Base-by-base conservation (phyloP, 2,329 filamentous ascomycete genomes). In the Sporothrix phasma region DNA sequence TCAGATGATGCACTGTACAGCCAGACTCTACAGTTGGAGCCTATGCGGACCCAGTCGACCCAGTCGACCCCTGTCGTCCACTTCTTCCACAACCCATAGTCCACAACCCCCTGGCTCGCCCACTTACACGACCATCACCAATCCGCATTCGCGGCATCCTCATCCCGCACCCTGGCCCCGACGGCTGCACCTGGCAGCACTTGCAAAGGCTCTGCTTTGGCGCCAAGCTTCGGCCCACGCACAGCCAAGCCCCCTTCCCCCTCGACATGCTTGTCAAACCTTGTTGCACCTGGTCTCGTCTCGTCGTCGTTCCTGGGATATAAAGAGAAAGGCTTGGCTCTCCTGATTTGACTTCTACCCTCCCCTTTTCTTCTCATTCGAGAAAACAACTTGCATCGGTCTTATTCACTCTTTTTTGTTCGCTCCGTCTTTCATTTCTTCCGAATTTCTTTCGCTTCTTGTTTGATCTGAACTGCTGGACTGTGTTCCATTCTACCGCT, bases 401-500 rank as follows among this genome's bases (percentile, higher is more conserved):
- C 45, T 7, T 60, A 29, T 60, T 22, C 15, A 13, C 47, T 19
- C 58, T 54, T 41, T 67, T 71, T 68, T 66, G 62, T 67, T 64
- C 66, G 62, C 62, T 66, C 41, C 43, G 34, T 64, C 39, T 53
- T 69, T 66, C 70, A 61, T 63, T 65, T 62, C 68, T 19, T 34
- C 29, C 15, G 19, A 13, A 39, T 65, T 73, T 72, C 60, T 53
- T 65, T 64, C 72, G 74, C 71, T 73, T 75, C 73, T 73, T 75
- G 73, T 73, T 70, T 75, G 75, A 74, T 78, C 76, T 79, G 78
- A 76, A 79, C 64, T 60, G 65, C 66, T 58, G 65, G 66, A 60
- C 66, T 77, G 76, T 80, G 75, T 79, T 73, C 75, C 69, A 68
- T 79, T 78, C 78, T 77, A 80, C 80, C 78, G 75, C 78, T 72